A percentile compares a stretch with the other conserved stretches of the same genome.
Conservation (phyloP, 768 basidiomycete genomes). For the Hericium coralloides region DNA sequence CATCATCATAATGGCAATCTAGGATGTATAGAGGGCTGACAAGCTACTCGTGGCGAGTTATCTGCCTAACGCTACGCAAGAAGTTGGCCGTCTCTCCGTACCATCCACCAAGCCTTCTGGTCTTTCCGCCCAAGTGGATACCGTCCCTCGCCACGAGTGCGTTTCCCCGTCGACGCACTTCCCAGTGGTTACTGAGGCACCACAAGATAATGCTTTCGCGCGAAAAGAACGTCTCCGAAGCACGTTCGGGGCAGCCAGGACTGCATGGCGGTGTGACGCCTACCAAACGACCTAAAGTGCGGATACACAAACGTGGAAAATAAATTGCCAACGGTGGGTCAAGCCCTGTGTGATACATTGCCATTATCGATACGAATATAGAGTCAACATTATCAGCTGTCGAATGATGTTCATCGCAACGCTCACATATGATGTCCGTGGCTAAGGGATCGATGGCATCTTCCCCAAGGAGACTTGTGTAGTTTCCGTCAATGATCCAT, state of each 20-base stretch:
- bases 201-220: slow-evolving; percentile 25
- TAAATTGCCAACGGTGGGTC: slow-evolving; percentile 56
- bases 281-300: slow-evolving; percentile 38
- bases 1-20: too few relatives aligned
- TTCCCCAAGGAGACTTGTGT: slow-evolving; percentile 19
- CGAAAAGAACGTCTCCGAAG: slow-evolving; percentile 18
- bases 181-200: slow-evolving; percentile 8
- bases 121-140: slow-evolving; percentile 16
- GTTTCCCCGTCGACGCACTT: slow-evolving; percentile 1
- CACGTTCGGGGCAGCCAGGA: slow-evolving; percentile 21
- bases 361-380: background rate
- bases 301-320: slow-evolving; percentile 45
- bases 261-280: slow-evolving; percentile 18
- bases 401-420: background rate
- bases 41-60: background rate
- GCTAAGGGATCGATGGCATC: slow-evolving; percentile 27
- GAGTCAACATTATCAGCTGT: background rate
- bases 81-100: background rate
- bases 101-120: slow-evolving; percentile 1
- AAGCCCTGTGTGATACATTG: slow-evolving; percentile 37
- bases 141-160: slow-evolving; percentile 11
- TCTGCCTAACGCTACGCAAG: background rate
- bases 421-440: slow-evolving; percentile 47
- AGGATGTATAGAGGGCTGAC: too few relatives aligned
- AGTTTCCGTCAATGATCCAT: slow-evolving; percentile 51